Percentiles rank a stretch among this genome's conserved stretches.
These are phyloP conservation scores for Ormosia semicastrata DNA, from an alignment of 306 rosid species.

Conservation along the genomic window DNA sequence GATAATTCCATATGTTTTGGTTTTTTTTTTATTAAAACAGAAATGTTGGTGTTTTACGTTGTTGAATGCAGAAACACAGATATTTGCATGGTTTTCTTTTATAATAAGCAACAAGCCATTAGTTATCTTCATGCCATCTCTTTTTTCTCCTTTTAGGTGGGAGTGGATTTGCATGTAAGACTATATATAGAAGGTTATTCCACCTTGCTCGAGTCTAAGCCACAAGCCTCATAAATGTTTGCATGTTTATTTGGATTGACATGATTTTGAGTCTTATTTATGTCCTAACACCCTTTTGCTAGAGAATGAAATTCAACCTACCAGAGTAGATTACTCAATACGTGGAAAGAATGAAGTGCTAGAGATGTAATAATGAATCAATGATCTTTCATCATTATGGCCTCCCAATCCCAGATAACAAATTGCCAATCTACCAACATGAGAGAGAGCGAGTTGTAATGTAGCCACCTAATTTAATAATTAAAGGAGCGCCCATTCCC, in stretches of 20 bases:
- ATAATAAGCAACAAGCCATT: conserved; percentile 1
- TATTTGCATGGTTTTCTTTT: neutral
- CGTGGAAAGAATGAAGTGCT: neutral
- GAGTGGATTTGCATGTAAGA: conserved; percentile 30
- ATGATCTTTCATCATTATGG: conserved; percentile 19
- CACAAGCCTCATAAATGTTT: neutral
- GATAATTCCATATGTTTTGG: neutral
- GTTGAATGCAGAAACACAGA: neutral
- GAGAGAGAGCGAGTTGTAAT: neutral
- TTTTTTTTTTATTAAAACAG: neutral
- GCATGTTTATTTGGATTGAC: conserved; percentile 27
- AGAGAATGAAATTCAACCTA: conserved; percentile 26
- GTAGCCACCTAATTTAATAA: conserved; percentile 7
- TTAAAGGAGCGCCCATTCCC: neutral
- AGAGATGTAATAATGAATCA: conserved; percentile 1
- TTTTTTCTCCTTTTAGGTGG: conserved; percentile 22
- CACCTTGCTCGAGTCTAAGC: neutral
- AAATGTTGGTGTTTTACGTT: neutral
- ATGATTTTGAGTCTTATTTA: neutral
- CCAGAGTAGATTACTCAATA: neutral
- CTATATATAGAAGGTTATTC: neutral
- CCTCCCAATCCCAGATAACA: neutral
- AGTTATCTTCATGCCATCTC: neutral
- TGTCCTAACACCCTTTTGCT: neutral
- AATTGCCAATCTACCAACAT: conserved; percentile 32